A percentile compares a stretch with the other conserved stretches of the same genome.
Evolutionary conservation across 768 basidiomycete genomes (phyloP).

Genomic region (Suillus plorans): DNA sequence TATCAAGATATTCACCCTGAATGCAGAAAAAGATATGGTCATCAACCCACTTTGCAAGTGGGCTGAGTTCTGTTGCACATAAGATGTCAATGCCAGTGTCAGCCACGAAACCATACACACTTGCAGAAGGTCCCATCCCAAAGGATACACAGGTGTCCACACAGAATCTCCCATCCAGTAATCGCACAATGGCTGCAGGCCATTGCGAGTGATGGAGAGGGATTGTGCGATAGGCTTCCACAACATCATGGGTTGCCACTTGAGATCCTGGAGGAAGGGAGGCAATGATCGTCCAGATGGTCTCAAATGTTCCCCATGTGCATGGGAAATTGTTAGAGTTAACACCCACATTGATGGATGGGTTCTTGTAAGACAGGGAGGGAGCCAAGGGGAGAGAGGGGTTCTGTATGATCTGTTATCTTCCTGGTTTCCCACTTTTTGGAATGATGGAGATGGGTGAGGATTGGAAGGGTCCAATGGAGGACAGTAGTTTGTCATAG

Average conservation of each 20-base stretch:
- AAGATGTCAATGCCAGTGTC: slow-evolving; percentile 30
- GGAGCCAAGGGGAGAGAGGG: too few relatives aligned
- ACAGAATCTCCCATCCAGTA: slow-evolving; percentile 14
- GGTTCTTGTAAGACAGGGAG: rapidly evolving
- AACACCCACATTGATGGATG: too few relatives aligned
- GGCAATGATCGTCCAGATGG: too few relatives aligned
- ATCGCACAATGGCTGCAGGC: slow-evolving; percentile 23
- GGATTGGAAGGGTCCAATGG: too few relatives aligned
- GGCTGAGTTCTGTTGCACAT: slow-evolving; percentile 25
- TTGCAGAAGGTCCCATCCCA: slow-evolving; percentile 23
- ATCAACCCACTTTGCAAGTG: slow-evolving; percentile 30
- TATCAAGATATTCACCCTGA: slow-evolving; percentile 15
- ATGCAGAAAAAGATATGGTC: slow-evolving; percentile 30
- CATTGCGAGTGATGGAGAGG: slow-evolving; percentile 28
- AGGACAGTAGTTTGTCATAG: too few relatives aligned
- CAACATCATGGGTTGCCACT: slow-evolving; percentile 4
- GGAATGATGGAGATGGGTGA: too few relatives aligned
- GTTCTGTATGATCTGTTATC: too few relatives aligned
- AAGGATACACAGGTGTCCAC: slow-evolving; percentile 16
- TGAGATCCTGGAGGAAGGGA: slow-evolving; percentile 12
- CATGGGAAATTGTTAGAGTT: too few relatives aligned
- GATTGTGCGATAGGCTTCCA: slow-evolving; percentile 33
- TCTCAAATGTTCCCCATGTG: too few relatives aligned
- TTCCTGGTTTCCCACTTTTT: too few relatives aligned
- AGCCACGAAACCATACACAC: slow-evolving; percentile 24